Evolutionary conservation across 2,329 filamentous ascomycete genomes (phyloP).

Genomic region (Ophiostoma sp.): DNA sequence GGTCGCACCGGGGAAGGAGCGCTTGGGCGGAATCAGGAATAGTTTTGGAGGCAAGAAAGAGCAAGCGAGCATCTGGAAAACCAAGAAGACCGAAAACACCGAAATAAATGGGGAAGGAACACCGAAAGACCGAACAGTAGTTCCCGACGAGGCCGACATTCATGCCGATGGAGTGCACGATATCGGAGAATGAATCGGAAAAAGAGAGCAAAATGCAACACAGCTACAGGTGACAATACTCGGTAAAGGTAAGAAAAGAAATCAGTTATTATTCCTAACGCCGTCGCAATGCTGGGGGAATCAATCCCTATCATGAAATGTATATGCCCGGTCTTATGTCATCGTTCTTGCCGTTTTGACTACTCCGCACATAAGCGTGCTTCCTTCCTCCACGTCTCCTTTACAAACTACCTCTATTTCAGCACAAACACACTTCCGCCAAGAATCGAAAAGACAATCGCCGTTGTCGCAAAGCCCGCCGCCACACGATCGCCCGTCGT

Average conservation of each 20-base stretch:
- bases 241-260: background rate
- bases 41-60: background rate
- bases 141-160: slow-evolving; percentile 2
- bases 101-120: background rate
- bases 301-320: background rate
- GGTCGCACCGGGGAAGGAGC: background rate
- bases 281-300: slow-evolving; percentile 17
- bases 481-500: slow-evolving; percentile 54
- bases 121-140: slow-evolving; percentile 8
- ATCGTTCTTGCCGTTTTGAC: background rate
- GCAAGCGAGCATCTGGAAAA: background rate
- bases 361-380: background rate
- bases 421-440: slow-evolving; percentile 53
- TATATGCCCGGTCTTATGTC: background rate
- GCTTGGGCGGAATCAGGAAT: background rate
- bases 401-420: slow-evolving; percentile 34
- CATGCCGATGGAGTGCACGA: background rate
- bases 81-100: slow-evolving; percentile 2
- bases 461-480: slow-evolving; percentile 56
- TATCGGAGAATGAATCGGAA: slow-evolving; percentile 5
- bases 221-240: background rate
- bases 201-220: background rate
- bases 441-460: slow-evolving; percentile 50
- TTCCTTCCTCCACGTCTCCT: background rate
- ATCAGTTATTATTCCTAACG: background rate